Conservation (phyloP, 1,139 yeast species). For the Pichia sp. region DNA sequence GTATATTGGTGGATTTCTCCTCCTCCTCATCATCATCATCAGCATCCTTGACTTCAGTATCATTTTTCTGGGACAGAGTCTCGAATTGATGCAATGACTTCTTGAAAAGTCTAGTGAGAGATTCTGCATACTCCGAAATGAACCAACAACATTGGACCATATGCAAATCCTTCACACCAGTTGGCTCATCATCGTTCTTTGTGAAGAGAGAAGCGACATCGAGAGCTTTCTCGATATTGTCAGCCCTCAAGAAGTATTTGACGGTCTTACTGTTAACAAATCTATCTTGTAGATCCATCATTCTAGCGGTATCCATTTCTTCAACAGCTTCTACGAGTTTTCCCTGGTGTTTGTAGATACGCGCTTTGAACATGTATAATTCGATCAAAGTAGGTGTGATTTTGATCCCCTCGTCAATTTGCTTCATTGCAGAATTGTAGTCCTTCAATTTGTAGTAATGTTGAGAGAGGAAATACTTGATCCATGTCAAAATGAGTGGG, state of each 20-base stretch:
- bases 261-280: conserved; percentile 85
- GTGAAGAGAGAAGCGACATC: conserved; percentile 75
- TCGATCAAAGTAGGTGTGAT: conserved; percentile 85
- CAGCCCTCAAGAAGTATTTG: conserved; percentile 78
- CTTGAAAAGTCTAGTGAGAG: conserved; percentile 46
- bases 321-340: conserved; percentile 54
- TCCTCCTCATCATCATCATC: conserved; percentile 13
- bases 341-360: conserved; percentile 69
- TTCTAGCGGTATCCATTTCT: conserved; percentile 63
- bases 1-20: conserved; percentile 20
- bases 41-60: conserved; percentile 8
- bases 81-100: conserved; percentile 15
- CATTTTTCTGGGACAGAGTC: not conserved
- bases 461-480: conserved; percentile 73
- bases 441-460: conserved; percentile 58
- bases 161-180: conserved; percentile 83
- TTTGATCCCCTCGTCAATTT: conserved; percentile 56
- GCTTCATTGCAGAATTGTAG: conserved; percentile 43
- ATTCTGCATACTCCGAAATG: conserved; percentile 77
- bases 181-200: conserved; percentile 65
- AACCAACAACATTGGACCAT: conserved; percentile 93
- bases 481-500: conserved; percentile 66
- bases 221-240: conserved; percentile 68
- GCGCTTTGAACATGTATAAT: conserved; percentile 70
- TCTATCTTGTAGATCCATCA: conserved; percentile 80